Evolutionary conservation across 345 rosid genomes (phyloP), one percentile per base, ranked within the genome.

Genomic region (Zanthoxylum bungeanum): DNA sequence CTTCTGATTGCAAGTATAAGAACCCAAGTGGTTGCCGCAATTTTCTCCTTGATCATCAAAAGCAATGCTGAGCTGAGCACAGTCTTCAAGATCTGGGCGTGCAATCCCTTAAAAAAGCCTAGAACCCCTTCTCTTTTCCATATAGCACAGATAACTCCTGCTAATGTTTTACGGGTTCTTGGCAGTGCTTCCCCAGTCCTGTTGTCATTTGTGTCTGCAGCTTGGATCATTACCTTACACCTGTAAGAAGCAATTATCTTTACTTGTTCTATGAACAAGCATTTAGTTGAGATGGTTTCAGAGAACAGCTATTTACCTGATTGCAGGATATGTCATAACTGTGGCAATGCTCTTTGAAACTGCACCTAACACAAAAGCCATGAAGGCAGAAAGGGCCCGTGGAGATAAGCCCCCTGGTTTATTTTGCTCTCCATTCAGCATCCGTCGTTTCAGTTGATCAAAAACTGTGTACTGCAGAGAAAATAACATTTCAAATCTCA

Each of bases 1-100:
- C 83, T 84, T 69, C 80, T 80, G 53, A 85, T 65, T 37, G 92
- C 96, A 14, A 93, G 90, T 19, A 93, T 81, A 24, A 93, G 81
- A 69, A 93, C 82, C 98, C 96, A 89, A 9, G 96, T 85, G 9
- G 90, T 80, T 61, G 89, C 84, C 1, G 88, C 58, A 65, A 91
- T 89, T 88, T 93, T 93, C 86, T 93, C 97, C 81, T 93, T 93
- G 85, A 93, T 93, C 98, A 93, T 93, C 81, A 93, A 69, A 56
- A 93, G 93, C 87, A 93, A 81, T 24, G 98, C 97, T 0, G 98
- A 91, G 80, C 97, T 93, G 39, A 89, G 79, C 40, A 91, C 97
- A 0, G 93, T 93, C 84, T 93, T 93, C 75, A 87, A 77, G 63
- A 93, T 93, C 84, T 93, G 97, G 10, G 93, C 97, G 0, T 86